Evolutionary conservation across 371 early-diverging fungal species (phyloP), one percentile per base, ranked within the genome.

Genomic region (Dichotomocladium elegans): DNA sequence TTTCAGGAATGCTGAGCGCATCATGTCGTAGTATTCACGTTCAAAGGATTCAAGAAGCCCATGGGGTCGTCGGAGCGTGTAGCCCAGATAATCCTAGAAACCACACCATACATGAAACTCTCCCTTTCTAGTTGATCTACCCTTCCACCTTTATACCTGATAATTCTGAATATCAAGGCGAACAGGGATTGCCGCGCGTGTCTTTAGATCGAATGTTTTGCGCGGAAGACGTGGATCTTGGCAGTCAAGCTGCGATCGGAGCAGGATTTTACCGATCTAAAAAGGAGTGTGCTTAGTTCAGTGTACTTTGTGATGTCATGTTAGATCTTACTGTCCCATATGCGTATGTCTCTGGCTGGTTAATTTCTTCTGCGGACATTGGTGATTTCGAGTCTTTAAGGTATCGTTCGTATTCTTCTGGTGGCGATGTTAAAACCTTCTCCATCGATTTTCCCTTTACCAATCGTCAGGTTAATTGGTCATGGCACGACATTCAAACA

Each of bases 11-110:
- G 92, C 90, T 2, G 89, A 80, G 4, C 94, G 85, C 34, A 90
- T 77, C 94, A 96, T 92, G 65, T 96, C 98, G 63, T 89, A 93
- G 68, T 93, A 92, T 68, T 97, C 98, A 35, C 95, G 80, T 64
- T 95, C 96, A 66, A 88, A 98, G 0, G 92, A 91, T 51, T 87
- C 80, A 37, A 79, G 64, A 12, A 86, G 66, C 1, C 96, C 96
- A 29, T 76, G 69, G 1, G 64, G 31, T 27, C 68, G 68, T 35
- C 69, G 72, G 15, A 90, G 64, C 14, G 66, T 76, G 61, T 89
- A 90, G 11, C 82, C 81, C 8, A 62, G 22, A 58, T 86, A 72
- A 19, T 78, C 67, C 80, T 78, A 34, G 15, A 37, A 37, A 37
- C 15, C 8, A n/a, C n/a, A n/a, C n/a, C n/a, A n/a, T n/a, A n/a